These are phyloP conservation scores for Russula foetens DNA, from an alignment of 768 basidiomycete genomes.

Conservation along the genomic window DNA sequence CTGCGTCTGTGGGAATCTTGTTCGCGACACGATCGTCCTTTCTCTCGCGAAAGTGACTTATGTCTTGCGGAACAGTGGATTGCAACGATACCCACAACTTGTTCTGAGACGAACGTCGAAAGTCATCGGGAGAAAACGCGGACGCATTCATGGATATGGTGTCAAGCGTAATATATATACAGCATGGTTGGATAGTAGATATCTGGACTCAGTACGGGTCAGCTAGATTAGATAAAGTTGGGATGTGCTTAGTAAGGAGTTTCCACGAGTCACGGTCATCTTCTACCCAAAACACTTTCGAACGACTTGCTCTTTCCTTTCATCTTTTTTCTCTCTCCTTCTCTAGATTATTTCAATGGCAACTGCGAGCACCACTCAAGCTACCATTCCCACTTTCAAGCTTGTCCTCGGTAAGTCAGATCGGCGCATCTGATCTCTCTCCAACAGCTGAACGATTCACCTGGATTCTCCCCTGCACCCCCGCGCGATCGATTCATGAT, in stretches of 20 bases:
- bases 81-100: too few species aligned
- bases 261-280: slow-evolving; percentile 17
- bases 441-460: slow-evolving; percentile 1
- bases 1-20: too few species aligned
- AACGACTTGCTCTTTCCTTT: slow-evolving; percentile 21
- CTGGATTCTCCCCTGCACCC: slow-evolving; percentile 24
- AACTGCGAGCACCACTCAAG: slow-evolving; percentile 21
- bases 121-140: too few species aligned
- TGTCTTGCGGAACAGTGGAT: too few species aligned
- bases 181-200: neutral
- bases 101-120: too few species aligned
- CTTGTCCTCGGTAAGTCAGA: slow-evolving; percentile 84
- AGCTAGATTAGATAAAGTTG: neutral
- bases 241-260: slow-evolving; percentile 7
- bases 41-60: too few species aligned
- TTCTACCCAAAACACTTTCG: neutral
- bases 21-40: too few species aligned
- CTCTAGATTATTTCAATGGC: slow-evolving; percentile 35
- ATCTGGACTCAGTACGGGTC: too few species aligned
- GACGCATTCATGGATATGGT: too few species aligned
- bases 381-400: slow-evolving; percentile 83
- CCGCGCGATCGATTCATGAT: slow-evolving; percentile 46
- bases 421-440: slow-evolving; percentile 15
- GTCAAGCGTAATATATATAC: too few species aligned
- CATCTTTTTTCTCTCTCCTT: slow-evolving; percentile 32